Percentiles rank a stretch among this genome's conserved stretches.
Conservation (phyloP, 2,329 filamentous ascomycete genomes). For the Aspergillus sp. region DNA sequence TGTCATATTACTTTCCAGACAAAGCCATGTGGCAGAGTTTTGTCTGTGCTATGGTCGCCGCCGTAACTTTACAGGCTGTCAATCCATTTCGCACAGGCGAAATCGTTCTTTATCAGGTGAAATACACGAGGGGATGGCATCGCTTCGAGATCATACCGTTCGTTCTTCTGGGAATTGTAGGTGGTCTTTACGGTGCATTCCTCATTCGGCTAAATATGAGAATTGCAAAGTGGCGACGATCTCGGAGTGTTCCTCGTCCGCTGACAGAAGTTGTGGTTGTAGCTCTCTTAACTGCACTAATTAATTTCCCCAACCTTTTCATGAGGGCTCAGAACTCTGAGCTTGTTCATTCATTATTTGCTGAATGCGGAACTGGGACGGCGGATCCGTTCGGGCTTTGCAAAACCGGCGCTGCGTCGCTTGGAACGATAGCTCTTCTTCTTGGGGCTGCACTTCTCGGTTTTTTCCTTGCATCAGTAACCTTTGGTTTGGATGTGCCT, state of each 20-base stretch:
- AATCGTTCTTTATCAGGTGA: constrained; percentile 92
- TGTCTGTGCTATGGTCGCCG: constrained; percentile 98
- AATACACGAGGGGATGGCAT: constrained; percentile 88
- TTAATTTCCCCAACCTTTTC: constrained; percentile 95
- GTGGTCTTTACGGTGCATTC: constrained; percentile 88
- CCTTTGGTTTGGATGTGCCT: constrained; percentile 90
- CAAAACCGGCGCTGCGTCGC: constrained; percentile 76
- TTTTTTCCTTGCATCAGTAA: constrained; percentile 78
- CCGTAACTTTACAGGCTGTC: constrained; percentile 84
- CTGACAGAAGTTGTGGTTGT: constrained; percentile 76
- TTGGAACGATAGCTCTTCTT: constrained; percentile 75
- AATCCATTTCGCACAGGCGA: constrained; percentile 95
- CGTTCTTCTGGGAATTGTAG: constrained; percentile 76
- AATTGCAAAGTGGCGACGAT: constrained; percentile 74
- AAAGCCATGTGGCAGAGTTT: constrained; percentile 99
- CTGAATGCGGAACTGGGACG: constrained; percentile 75
- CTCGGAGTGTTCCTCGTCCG: constrained; percentile 65
- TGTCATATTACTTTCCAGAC: constrained; percentile 96
- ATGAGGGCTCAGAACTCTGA: constrained; percentile 91
- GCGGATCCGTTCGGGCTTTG: constrained; percentile 90
- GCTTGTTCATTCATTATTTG: constrained; percentile 85
- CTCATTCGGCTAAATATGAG: constrained; percentile 95
- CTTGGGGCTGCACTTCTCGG: constrained; percentile 77
- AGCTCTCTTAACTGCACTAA: constrained; percentile 73
- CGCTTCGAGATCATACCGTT: constrained; percentile 91